Percentiles rank a stretch among this genome's conserved stretches.
phyloP scores from a whole-genome alignment of 164 flowering plant species.

The Vitis rupestris region DNA sequence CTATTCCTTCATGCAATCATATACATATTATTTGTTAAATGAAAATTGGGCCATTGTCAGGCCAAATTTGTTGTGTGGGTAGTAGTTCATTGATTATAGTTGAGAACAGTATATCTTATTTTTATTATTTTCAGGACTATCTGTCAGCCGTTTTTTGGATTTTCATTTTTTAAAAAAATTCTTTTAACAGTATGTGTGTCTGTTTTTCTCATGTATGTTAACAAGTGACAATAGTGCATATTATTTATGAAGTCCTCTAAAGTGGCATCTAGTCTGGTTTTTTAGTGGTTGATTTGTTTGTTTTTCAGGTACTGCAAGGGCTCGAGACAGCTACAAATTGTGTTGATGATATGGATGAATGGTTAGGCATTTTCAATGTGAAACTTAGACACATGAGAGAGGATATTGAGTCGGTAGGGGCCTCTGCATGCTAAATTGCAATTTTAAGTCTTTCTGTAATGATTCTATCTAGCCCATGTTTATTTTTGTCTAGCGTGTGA shows the following conservation, averaged over 20 bases:
- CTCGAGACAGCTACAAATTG: constrained; percentile 83
- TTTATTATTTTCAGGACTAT: no score
- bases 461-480: background rate
- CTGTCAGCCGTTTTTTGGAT: no score
- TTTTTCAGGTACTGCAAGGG: constrained; percentile 82
- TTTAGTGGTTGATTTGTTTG: constrained; percentile 6
- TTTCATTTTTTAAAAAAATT: no score
- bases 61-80: no score
- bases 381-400: constrained; percentile 99
- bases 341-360: constrained; percentile 99
- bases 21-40: no score
- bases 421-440: background rate
- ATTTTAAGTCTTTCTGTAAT: background rate
- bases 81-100: no score
- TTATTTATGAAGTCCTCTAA: background rate
- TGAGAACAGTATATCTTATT: no score
- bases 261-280: background rate
- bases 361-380: constrained; percentile 94
- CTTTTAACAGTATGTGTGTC: no score
- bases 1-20: no score
- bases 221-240: no score
- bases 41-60: no score
- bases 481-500: background rate
- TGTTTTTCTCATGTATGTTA: no score
- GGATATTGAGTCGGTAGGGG: constrained; percentile 92